Percentiles rank a stretch among this genome's conserved stretches.
These are phyloP conservation scores for Zygnema circumcarinatum DNA, from an alignment of 139 green algal species.

Conservation along the genomic window DNA sequence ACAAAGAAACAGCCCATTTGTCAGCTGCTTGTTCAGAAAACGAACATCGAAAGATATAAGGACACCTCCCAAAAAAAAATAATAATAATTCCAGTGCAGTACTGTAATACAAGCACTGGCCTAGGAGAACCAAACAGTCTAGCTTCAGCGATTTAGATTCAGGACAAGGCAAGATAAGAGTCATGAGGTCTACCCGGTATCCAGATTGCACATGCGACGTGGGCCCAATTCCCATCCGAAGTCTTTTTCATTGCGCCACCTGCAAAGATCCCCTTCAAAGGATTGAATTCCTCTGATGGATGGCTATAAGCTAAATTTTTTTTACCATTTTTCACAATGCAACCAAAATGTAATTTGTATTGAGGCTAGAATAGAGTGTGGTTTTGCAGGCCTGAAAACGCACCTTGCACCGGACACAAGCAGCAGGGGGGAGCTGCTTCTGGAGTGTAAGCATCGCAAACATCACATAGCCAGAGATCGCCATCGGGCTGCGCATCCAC, in stretches of 20 bases:
- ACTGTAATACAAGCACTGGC: no score
- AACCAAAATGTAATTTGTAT: no score
- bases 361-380: no score
- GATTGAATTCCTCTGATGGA: no score
- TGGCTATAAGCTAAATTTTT: no score
- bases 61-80: no score
- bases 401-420: slow-evolving; percentile 56
- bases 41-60: not conserved
- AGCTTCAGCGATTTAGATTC: no score
- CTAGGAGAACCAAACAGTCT: no score
- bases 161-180: no score
- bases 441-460: slow-evolving; percentile 24
- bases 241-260: slow-evolving; percentile 56
- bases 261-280: not conserved
- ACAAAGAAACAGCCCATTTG: not conserved
- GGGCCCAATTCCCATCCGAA: slow-evolving; percentile 48
- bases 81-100: no score
- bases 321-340: no score
- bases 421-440: slow-evolving; percentile 30
- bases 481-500: slow-evolving; percentile 45
- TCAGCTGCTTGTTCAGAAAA: not conserved
- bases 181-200: slow-evolving; percentile 54
- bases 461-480: slow-evolving; percentile 41
- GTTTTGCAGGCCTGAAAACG: no score
- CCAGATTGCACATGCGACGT: slow-evolving; percentile 54